A percentile compares a stretch with the other conserved stretches of the same genome.
phyloP scores from a whole-genome alignment of 2,329 filamentous ascomycete genomes.

The Trichoderma sp. region DNA sequence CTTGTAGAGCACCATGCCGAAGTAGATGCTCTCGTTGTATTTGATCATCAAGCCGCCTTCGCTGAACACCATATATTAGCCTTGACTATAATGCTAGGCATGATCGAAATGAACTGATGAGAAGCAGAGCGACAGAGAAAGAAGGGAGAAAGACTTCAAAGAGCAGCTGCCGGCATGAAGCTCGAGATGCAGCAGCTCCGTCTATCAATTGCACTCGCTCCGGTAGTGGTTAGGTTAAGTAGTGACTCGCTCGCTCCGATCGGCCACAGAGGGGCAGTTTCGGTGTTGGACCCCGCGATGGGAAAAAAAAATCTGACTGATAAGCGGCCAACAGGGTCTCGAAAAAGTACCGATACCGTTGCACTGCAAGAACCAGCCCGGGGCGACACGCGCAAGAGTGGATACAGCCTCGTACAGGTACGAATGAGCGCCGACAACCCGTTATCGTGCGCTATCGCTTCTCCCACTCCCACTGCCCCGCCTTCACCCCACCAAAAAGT shows the following conservation, averaged over 20 bases:
- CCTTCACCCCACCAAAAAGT: conserved; percentile 23
- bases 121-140: not conserved
- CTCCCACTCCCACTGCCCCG: conserved; percentile 14
- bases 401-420: not conserved
- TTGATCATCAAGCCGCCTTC: too few relatives aligned
- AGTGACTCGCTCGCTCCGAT: conserved; percentile 13
- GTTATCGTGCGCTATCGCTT: conserved; percentile 18
- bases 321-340: not conserved
- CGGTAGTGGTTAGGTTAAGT: not conserved
- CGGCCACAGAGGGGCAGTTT: conserved; percentile 16
- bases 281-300: conserved; percentile 15
- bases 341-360: not conserved
- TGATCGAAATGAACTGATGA: too few relatives aligned
- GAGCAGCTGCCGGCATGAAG: not conserved
- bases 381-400: not conserved
- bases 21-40: conserved; percentile 47
- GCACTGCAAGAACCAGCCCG: not conserved
- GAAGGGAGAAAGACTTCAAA: not conserved
- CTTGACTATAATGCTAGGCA: too few relatives aligned
- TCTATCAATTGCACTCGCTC: not conserved
- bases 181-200: not conserved
- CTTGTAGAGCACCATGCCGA: conserved; percentile 75
- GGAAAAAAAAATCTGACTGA: conserved; percentile 11
- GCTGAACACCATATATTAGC: too few relatives aligned
- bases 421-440: not conserved